Percentiles rank a stretch among this genome's conserved stretches.
Evolutionary conservation across 768 basidiomycete genomes (phyloP).

Genomic region (Trametes elegans): DNA sequence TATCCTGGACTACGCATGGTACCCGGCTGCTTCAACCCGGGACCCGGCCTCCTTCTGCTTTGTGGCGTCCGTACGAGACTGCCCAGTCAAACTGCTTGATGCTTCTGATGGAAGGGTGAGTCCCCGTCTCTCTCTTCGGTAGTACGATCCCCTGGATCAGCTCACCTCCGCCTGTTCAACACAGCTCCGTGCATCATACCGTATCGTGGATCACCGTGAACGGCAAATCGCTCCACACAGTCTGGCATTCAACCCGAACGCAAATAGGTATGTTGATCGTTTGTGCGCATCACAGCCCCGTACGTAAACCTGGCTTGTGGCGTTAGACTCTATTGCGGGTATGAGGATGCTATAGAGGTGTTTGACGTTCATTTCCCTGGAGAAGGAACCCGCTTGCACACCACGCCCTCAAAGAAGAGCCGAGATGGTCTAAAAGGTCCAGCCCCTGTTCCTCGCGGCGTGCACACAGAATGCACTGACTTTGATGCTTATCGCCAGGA

Average conservation of each 20-base stretch:
- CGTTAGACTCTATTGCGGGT: constrained; percentile 80
- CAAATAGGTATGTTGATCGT: constrained; percentile 53
- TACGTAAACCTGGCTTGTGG: constrained; percentile 11
- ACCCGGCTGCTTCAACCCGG: constrained; percentile 63
- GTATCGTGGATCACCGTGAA: constrained; percentile 92
- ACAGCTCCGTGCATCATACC: constrained; percentile 88
- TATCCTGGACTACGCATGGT: constrained; percentile 82
- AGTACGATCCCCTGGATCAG: background rate
- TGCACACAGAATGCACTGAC: background rate
- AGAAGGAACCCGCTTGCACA: constrained; percentile 65
- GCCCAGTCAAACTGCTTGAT: constrained; percentile 83
- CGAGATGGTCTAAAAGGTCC: constrained; percentile 86
- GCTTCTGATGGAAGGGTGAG: constrained; percentile 72
- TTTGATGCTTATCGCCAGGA: constrained; percentile 44
- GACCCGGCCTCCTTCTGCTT: constrained; percentile 77
- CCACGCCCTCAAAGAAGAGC: constrained; percentile 72
- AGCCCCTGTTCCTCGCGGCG: background rate
- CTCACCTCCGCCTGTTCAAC: background rate
- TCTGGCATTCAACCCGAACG: constrained; percentile 71
- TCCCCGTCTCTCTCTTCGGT: background rate
- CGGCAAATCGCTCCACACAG: constrained; percentile 84
- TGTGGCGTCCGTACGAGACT: constrained; percentile 78
- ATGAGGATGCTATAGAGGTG: constrained; percentile 81
- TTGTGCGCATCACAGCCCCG: background rate
- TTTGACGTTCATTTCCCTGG: constrained; percentile 78